These are phyloP conservation scores for Myriosclerotinia curreyana DNA, from an alignment of 2,329 filamentous ascomycete genomes.

Conservation along the genomic window DNA sequence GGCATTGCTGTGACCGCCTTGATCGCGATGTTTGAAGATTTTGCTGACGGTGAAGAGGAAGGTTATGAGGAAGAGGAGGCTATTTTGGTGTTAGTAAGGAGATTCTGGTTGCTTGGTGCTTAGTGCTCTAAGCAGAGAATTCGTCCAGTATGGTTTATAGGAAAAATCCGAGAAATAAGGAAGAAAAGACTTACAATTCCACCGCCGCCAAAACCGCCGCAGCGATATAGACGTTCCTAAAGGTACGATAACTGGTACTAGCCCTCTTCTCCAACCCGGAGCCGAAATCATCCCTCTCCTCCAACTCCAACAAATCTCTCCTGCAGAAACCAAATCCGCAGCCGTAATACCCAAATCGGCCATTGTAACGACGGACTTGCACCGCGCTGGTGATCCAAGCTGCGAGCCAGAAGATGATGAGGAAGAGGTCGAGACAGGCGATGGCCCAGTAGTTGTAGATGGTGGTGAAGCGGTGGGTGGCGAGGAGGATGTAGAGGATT, in stretches of 20 bases:
- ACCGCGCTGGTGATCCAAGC: slow-evolving; percentile 6
- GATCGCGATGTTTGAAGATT: slow-evolving; percentile 2
- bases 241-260: slow-evolving; percentile 5
- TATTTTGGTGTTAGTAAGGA: not conserved
- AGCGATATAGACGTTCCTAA: slow-evolving; percentile 7
- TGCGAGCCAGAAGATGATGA: slow-evolving; percentile 15
- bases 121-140: too few relatives aligned
- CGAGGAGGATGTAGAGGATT: slow-evolving; percentile 14
- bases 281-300: slow-evolving; percentile 3
- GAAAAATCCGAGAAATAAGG: not conserved
- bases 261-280: not conserved
- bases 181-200: slow-evolving; percentile 16
- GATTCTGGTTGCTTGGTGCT: too few relatives aligned
- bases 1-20: not conserved
- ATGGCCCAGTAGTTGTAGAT: slow-evolving; percentile 20
- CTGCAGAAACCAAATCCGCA: slow-evolving; percentile 12
- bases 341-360: not conserved
- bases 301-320: slow-evolving; percentile 11
- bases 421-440: slow-evolving; percentile 11
- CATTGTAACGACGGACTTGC: not conserved
- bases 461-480: slow-evolving; percentile 2
- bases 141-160: not conserved
- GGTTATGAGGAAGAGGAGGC: slow-evolving; percentile 17
- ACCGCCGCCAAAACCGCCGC: slow-evolving; percentile 12
- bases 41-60: slow-evolving; percentile 6